Percentiles rank a stretch among this genome's conserved stretches.
phyloP scores from a whole-genome alignment of 106 monocot genomes.

The Amphibolis antarctica region DNA sequence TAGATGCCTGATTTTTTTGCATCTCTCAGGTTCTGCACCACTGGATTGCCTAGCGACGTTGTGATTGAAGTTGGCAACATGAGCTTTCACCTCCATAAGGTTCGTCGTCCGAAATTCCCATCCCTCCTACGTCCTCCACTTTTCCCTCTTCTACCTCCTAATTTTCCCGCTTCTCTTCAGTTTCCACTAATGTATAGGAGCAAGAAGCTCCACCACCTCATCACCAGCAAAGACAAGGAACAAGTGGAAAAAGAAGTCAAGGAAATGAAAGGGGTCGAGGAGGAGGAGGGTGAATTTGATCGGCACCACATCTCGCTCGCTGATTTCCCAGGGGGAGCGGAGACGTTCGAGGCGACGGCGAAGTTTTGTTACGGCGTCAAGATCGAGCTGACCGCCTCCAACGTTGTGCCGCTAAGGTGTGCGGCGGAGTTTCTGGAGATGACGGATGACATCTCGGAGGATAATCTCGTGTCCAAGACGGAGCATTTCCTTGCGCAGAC shows the following conservation, averaged over 20 bases:
- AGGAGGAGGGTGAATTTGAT: background rate
- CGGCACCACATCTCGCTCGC: slow-evolving; percentile 28
- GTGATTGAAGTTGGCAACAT: slow-evolving; percentile 61
- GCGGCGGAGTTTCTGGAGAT: slow-evolving; percentile 84
- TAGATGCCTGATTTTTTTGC: background rate
- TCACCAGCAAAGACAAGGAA: slow-evolving; percentile 28
- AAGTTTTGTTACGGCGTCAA: slow-evolving; percentile 90
- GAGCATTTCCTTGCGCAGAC: slow-evolving; percentile 53
- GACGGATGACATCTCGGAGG: slow-evolving; percentile 54
- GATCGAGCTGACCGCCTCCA: slow-evolving; percentile 53
- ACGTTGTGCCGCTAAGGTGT: slow-evolving; percentile 59
- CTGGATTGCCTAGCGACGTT: slow-evolving; percentile 88
- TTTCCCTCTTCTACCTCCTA: background rate
- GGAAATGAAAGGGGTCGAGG: background rate
- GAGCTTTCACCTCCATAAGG: slow-evolving; percentile 93
- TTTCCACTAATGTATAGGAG: slow-evolving; percentile 81
- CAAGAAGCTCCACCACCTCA: slow-evolving; percentile 45
- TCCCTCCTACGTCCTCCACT: background rate
- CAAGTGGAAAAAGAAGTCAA: background rate
- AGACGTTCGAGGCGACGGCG: slow-evolving; percentile 66
- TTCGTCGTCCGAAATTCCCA: slow-evolving; percentile 3
- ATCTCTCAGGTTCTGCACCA: slow-evolving; percentile 60
- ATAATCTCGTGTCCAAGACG: slow-evolving; percentile 46
- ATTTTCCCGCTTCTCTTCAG: slow-evolving; percentile 14
- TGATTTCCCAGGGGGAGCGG: slow-evolving; percentile 61